phyloP scores from a whole-genome alignment of 1,139 yeast species.

The Candida glucosophila region DNA sequence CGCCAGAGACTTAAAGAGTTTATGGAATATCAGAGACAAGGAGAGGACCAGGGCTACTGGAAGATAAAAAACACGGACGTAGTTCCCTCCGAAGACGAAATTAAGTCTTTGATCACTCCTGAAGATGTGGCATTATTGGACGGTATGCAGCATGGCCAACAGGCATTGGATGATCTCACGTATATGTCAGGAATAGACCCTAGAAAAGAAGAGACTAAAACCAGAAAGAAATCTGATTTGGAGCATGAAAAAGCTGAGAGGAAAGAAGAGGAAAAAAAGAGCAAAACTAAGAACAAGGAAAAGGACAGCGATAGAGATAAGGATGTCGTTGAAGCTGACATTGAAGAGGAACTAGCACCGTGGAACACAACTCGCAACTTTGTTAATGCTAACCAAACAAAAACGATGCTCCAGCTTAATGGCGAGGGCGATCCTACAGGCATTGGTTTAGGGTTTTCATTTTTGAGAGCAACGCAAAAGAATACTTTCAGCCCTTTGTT shows the following conservation, averaged over 20 bases:
- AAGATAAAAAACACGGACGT: conserved; percentile 63
- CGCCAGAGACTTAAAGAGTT: conserved; percentile 93
- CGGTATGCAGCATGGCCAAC: conserved; percentile 91
- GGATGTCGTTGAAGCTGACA: conserved; percentile 29
- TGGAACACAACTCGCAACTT: conserved; percentile 92
- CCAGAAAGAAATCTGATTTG: conserved; percentile 8
- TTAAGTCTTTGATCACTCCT: conserved; percentile 81
- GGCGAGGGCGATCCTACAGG: conserved; percentile 98
- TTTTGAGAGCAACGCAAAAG: conserved; percentile 86
- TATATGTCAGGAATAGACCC: conserved; percentile 36
- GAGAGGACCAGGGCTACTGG: conserved; percentile 96
- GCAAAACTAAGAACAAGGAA: conserved; percentile 14
- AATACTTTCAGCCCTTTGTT: conserved; percentile 77
- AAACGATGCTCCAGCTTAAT: conserved; percentile 90
- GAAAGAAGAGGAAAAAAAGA: conserved; percentile 14
- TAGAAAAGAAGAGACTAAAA: conserved; percentile 12
- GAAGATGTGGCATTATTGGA: conserved; percentile 86
- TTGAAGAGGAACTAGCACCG: conserved; percentile 84
- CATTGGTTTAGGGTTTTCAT: conserved; percentile 84
- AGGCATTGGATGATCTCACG: conserved; percentile 65
- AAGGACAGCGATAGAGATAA: conserved; percentile 19
- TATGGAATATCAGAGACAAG: conserved; percentile 94
- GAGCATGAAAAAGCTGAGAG: conserved; percentile 13
- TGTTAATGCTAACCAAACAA: conserved; percentile 89
- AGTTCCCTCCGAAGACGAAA: conserved; percentile 70